phyloP scores from a whole-genome alignment of 2,329 filamentous ascomycete species.

The Thermoascus crustaceus region DNA sequence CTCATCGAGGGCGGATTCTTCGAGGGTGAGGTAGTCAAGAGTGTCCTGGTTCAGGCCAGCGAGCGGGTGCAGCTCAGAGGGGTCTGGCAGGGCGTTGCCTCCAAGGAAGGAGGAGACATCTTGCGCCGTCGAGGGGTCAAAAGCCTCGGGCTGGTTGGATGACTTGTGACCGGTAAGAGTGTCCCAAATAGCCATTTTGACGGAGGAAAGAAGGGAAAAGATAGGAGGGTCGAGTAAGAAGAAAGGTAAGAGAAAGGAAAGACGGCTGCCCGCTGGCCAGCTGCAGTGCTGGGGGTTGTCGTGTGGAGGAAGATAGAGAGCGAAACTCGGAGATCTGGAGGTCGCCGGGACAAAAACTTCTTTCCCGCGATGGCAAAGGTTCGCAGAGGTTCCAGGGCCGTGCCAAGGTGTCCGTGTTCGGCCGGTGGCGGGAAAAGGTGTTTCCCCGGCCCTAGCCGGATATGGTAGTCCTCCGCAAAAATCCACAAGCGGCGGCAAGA shows the following conservation, averaged over 20 bases:
- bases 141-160: conserved; percentile 49
- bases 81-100: conserved; percentile 69
- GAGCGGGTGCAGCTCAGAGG: conserved; percentile 81
- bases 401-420: no score
- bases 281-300: not conserved
- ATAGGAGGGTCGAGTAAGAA: conserved; percentile 1
- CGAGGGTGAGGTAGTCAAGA: conserved; percentile 88
- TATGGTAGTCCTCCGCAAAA: not conserved
- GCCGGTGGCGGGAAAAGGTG: conserved; percentile 6
- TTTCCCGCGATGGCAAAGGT: conserved; percentile 24
- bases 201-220: conserved; percentile 2
- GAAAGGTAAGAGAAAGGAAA: not conserved
- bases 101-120: conserved; percentile 83
- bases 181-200: conserved; percentile 52
- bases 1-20: conserved; percentile 81
- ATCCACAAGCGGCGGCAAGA: conserved; percentile 1
- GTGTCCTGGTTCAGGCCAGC: conserved; percentile 87
- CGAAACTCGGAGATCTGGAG: conserved; percentile 1
- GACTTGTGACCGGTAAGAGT: conserved; percentile 53
- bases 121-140: conserved; percentile 64
- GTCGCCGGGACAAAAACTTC: conserved; percentile 27
- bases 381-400: no score
- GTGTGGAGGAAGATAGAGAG: conserved; percentile 1
- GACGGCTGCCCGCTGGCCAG: not conserved
- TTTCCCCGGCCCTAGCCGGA: conserved; percentile 4